phyloP scores from a whole-genome alignment of 805 yeast species.

The Lipomyces yamadae region DNA sequence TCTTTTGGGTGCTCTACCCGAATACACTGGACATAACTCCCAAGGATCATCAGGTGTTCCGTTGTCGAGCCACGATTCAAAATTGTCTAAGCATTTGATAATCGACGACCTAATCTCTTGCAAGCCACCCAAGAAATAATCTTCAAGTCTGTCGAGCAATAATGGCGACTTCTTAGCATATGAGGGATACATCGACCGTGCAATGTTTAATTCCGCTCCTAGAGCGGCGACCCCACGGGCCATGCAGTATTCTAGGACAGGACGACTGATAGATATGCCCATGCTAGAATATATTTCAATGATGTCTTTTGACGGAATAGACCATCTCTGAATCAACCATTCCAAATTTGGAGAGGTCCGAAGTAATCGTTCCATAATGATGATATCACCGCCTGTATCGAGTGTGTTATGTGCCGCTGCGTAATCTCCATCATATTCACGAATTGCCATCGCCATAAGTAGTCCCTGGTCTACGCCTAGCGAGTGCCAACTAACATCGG shows the following conservation, averaged over 20 bases:
- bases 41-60: conserved; percentile 42
- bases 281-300: conserved; percentile 47
- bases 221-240: conserved; percentile 59
- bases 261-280: conserved; percentile 48
- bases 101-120: conserved; percentile 53
- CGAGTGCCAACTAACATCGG: conserved; percentile 74
- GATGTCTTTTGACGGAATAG: conserved; percentile 53
- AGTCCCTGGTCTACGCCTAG: conserved; percentile 60
- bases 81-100: conserved; percentile 47
- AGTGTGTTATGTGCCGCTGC: conserved; percentile 57
- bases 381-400: conserved; percentile 70
- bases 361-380: conserved; percentile 51
- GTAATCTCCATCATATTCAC: conserved; percentile 60
- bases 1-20: conserved; percentile 40
- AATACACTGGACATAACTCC: conserved; percentile 46
- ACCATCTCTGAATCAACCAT: conserved; percentile 49
- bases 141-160: conserved; percentile 51
- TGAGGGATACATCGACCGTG: conserved; percentile 43
- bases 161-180: conserved; percentile 53
- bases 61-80: conserved; percentile 52
- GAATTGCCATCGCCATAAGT: conserved; percentile 54
- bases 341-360: conserved; percentile 41
- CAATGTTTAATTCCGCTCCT: conserved; percentile 51
- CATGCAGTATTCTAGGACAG: conserved; percentile 56
- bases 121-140: conserved; percentile 59